Conservation (phyloP, 805 yeast genomes). For the Cyberlindnera suaveolens region DNA sequence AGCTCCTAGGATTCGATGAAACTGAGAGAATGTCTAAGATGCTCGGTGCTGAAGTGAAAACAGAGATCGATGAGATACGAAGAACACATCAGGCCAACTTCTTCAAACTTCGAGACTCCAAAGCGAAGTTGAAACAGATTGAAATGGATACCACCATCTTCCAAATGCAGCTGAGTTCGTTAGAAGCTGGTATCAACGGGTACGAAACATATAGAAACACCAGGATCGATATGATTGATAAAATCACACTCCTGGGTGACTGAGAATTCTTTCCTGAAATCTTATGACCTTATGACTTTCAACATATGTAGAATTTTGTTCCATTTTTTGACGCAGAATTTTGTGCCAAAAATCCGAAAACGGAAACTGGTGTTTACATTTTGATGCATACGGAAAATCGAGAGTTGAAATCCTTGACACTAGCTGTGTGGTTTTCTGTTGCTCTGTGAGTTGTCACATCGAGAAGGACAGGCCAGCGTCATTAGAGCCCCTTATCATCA, state of each 20-base stretch:
- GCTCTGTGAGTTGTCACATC: neutral
- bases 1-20: slow-evolving; percentile 12
- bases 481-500: neutral
- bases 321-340: neutral
- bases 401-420: too few relatives aligned
- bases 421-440: too few relatives aligned
- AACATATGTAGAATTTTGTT: neutral
- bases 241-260: slow-evolving; percentile 13
- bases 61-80: slow-evolving; percentile 10
- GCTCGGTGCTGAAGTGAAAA: slow-evolving; percentile 5
- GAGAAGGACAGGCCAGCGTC: neutral
- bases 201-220: slow-evolving; percentile 10
- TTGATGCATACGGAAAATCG: neutral
- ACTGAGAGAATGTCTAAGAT: slow-evolving; percentile 7
- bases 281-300: too few relatives aligned
- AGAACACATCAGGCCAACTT: slow-evolving; percentile 10
- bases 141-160: slow-evolving; percentile 10
- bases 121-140: slow-evolving; percentile 3
- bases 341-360: neutral
- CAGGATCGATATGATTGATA: slow-evolving; percentile 12
- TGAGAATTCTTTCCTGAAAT: neutral
- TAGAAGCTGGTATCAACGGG: slow-evolving; percentile 12
- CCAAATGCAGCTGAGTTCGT: slow-evolving; percentile 9
- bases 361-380: slow-evolving; percentile 2
- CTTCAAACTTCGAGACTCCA: slow-evolving; percentile 7